Percentiles rank a stretch among this genome's conserved stretches.
Conservation (phyloP, 202 grass and related monocot species). For the Schoenoplectus tabernaemontani region DNA sequence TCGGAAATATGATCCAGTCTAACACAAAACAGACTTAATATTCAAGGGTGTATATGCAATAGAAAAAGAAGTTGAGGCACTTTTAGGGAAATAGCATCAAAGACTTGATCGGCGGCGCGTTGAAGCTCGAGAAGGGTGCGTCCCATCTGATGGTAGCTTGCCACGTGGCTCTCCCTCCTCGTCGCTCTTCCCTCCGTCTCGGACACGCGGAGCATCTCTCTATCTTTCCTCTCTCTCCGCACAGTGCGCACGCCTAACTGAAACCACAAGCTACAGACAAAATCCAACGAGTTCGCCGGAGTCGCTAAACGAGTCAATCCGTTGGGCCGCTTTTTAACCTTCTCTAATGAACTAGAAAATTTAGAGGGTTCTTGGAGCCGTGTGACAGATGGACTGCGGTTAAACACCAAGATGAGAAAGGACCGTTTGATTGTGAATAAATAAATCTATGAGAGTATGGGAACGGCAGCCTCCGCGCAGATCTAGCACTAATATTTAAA, state of each 20-base stretch:
- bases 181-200: conserved; percentile 34
- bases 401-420: no score
- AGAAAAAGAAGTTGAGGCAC: conserved; percentile 19
- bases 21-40: neutral
- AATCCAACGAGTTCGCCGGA: neutral
- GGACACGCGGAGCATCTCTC: conserved; percentile 55
- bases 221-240: neutral
- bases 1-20: neutral
- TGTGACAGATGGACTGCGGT: no score
- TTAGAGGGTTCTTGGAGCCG: no score
- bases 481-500: no score
- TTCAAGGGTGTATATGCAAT: neutral
- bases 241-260: neutral
- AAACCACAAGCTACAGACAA: neutral
- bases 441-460: no score
- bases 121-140: conserved; percentile 54
- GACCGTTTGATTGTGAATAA: no score
- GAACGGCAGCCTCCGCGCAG: no score
- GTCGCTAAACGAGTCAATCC: neutral
- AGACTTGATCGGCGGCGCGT: conserved; percentile 49
- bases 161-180: conserved; percentile 33
- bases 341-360: no score
- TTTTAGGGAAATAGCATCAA: conserved; percentile 36
- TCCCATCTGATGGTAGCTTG: conserved; percentile 52
- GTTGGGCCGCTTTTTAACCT: no score